Evolutionary conservation across 768 basidiomycete genomes (phyloP).

Genomic region (Hericium coralloides): DNA sequence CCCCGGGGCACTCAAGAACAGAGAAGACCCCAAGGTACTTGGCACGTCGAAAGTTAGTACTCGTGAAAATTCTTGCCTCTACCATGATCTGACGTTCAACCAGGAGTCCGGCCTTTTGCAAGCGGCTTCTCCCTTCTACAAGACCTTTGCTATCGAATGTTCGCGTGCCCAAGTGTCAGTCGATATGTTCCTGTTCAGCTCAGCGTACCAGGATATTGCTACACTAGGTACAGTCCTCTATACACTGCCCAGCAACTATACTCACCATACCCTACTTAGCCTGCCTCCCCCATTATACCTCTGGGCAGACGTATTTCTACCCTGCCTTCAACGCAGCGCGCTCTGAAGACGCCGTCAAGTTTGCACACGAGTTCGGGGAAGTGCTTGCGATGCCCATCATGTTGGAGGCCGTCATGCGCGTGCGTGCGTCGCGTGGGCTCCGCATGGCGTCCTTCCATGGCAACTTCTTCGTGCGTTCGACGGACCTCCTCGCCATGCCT

Average conservation of each 20-base stretch:
- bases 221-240: conserved; percentile 55
- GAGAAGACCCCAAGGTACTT: conserved; percentile 93
- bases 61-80: neutral
- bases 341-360: conserved; percentile 95
- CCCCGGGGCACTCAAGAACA: conserved; percentile 85
- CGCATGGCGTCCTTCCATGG: conserved; percentile 53
- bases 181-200: conserved; percentile 98
- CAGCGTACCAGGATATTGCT: conserved; percentile 91
- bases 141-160: conserved; percentile 97
- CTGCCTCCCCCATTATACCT: conserved; percentile 92
- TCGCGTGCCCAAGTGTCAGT: conserved; percentile 95
- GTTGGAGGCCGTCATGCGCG: conserved; percentile 95
- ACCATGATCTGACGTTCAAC: neutral
- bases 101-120: conserved; percentile 89
- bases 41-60: conserved; percentile 78
- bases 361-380: conserved; percentile 94
- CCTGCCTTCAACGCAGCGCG: conserved; percentile 95
- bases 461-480: conserved; percentile 52
- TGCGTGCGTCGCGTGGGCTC: conserved; percentile 72
- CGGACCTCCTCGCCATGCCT: conserved; percentile 47
- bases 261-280: conserved; percentile 33
- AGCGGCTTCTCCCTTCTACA: conserved; percentile 93
- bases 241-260: too few species aligned
- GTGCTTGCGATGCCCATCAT: conserved; percentile 91
- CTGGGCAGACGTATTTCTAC: conserved; percentile 97